These are phyloP conservation scores for Dryas integrifolia DNA, from an alignment of 331 rosid species.

Conservation along the genomic window DNA sequence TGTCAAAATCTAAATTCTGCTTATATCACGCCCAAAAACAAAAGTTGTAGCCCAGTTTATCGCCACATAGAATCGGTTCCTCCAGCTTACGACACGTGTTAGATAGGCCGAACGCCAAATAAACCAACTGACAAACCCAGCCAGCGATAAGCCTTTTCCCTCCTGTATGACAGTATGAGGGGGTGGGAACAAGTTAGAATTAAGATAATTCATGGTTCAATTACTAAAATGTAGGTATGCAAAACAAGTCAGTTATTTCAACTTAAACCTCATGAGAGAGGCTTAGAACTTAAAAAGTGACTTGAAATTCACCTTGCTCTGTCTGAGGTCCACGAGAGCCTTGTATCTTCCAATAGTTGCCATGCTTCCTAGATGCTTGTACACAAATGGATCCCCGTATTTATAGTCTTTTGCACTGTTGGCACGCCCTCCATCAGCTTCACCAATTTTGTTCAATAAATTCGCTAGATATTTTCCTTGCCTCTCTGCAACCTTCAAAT, in stretches of 20 bases:
- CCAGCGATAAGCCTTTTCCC: slow-evolving; percentile 68
- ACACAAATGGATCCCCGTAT: slow-evolving; percentile 67
- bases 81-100: slow-evolving; percentile 92
- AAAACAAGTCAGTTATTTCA: slow-evolving; percentile 9
- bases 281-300: not conserved
- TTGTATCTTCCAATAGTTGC: slow-evolving; percentile 86
- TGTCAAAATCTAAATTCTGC: slow-evolving; percentile 60
- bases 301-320: slow-evolving; percentile 62
- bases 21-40: slow-evolving; percentile 90
- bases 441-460: slow-evolving; percentile 67
- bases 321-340: slow-evolving; percentile 97
- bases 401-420: slow-evolving; percentile 44
- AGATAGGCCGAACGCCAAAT: slow-evolving; percentile 88
- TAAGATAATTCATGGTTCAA: too few relatives aligned
- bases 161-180: slow-evolving; percentile 41
- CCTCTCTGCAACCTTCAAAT: slow-evolving; percentile 85
- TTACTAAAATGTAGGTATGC: not conserved
- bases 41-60: slow-evolving; percentile 90
- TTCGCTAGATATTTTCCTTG: slow-evolving; percentile 77
- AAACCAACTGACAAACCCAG: slow-evolving; percentile 84
- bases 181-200: too few relatives aligned
- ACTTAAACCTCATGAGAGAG: slow-evolving; percentile 12
- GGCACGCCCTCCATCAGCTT: slow-evolving; percentile 71
- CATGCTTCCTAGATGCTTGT: slow-evolving; percentile 95
- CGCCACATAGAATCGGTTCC: slow-evolving; percentile 90